These are phyloP conservation scores for Lichina pygmaea DNA, from an alignment of 495 filamentous ascomycete species.

Conservation along the genomic window DNA sequence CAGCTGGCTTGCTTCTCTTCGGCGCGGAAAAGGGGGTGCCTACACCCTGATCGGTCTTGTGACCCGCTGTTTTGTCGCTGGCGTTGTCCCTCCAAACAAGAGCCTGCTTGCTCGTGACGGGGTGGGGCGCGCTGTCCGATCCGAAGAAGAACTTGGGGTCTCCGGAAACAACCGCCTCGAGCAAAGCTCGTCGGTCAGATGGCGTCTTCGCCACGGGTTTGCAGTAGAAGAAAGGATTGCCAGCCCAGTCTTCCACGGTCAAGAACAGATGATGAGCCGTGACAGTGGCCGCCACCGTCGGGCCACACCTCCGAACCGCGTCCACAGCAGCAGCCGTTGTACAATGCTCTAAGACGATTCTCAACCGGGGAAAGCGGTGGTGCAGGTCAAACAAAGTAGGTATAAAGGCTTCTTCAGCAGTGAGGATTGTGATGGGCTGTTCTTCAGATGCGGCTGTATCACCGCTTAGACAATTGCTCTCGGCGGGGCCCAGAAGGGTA, in stretches of 20 bases:
- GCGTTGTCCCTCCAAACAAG: no score
- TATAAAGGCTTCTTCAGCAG: conserved; percentile 59
- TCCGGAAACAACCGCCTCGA: conserved; percentile 37
- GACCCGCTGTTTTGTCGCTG: no score
- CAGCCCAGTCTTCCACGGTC: conserved; percentile 46
- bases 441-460: neutral
- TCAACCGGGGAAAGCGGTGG: conserved; percentile 45
- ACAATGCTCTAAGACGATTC: conserved; percentile 57
- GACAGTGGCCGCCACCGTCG: conserved; percentile 46
- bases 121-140: conserved; percentile 54
- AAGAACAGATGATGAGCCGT: conserved; percentile 62
- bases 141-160: conserved; percentile 64
- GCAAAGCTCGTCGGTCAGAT: conserved; percentile 45
- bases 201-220: conserved; percentile 59
- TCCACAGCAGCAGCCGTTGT: conserved; percentile 61
- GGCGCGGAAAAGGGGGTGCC: neutral
- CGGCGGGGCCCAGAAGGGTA: conserved; percentile 7
- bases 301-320: conserved; percentile 46
- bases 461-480: neutral
- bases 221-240: conserved; percentile 63
- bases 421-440: conserved; percentile 34
- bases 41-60: neutral
- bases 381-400: conserved; percentile 49
- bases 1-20: conserved; percentile 30
- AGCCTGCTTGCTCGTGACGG: conserved; percentile 40